Percentiles rank a stretch among this genome's conserved stretches.
Evolutionary conservation across 2,329 filamentous ascomycete species (phyloP).

Genomic region (Pleoardoris graminearum): DNA sequence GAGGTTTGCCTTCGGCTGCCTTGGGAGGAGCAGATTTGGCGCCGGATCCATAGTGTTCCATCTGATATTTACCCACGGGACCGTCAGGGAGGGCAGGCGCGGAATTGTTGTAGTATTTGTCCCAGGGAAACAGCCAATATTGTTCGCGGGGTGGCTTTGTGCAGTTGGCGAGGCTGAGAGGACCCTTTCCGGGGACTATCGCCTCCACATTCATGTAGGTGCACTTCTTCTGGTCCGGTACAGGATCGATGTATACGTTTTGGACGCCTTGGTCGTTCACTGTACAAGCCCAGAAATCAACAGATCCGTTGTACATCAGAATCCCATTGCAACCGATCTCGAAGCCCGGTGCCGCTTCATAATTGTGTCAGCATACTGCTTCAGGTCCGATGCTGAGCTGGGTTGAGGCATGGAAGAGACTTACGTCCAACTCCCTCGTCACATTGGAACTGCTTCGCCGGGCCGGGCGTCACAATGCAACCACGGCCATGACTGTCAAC

Average conservation of each 20-base stretch:
- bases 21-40: not conserved
- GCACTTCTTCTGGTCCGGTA: slow-evolving; percentile 52
- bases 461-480: slow-evolving; percentile 62
- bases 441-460: slow-evolving; percentile 63
- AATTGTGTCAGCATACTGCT: slow-evolving; percentile 1
- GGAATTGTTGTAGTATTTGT: slow-evolving; percentile 2
- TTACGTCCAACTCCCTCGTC: slow-evolving; percentile 55
- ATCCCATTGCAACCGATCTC: slow-evolving; percentile 56
- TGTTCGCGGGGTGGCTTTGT: not conserved
- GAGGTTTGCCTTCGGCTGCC: not conserved
- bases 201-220: slow-evolving; percentile 51
- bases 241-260: slow-evolving; percentile 56
- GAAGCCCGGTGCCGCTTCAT: slow-evolving; percentile 56
- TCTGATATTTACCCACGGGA: not conserved
- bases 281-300: slow-evolving; percentile 63
- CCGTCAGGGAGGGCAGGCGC: not conserved
- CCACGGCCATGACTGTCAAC: slow-evolving; percentile 59
- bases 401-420: too few relatives aligned
- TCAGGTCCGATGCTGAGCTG: not conserved
- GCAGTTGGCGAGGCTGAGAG: not conserved
- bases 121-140: not conserved
- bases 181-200: not conserved
- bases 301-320: slow-evolving; percentile 55
- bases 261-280: slow-evolving; percentile 57
- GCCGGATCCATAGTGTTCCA: not conserved